phyloP scores from a whole-genome alignment of 192 early-diverging fungal species.

The Polychytrium aggregatum region DNA sequence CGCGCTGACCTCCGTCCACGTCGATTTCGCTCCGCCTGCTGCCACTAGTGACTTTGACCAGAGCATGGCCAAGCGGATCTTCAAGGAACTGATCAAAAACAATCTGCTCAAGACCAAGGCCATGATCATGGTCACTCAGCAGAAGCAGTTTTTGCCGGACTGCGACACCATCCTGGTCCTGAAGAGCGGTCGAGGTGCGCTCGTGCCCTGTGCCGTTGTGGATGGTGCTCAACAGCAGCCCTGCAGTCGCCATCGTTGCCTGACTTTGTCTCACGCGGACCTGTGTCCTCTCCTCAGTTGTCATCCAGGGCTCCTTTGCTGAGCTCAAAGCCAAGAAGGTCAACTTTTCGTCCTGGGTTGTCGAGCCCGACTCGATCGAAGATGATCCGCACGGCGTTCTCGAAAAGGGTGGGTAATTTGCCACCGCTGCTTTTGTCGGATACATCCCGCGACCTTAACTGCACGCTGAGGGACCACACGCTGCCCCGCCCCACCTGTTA shows the following conservation, averaged over 20 bases:
- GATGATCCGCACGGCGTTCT: constrained; percentile 29
- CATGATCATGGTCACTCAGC: constrained; percentile 60
- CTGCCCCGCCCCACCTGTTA: not conserved
- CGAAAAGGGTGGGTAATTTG: constrained; percentile 12
- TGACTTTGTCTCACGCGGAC: too few relatives aligned
- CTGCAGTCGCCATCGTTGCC: too few relatives aligned
- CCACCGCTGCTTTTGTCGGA: not conserved
- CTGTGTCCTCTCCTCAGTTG: too few relatives aligned
- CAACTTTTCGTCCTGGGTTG: constrained; percentile 52
- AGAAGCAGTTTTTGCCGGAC: constrained; percentile 29
- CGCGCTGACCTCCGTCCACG: too few relatives aligned
- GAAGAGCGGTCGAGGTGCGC: constrained; percentile 53
- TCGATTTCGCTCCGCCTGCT: too few relatives aligned
- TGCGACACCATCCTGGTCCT: constrained; percentile 58
- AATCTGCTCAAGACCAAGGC: constrained; percentile 36
- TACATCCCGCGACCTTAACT: not conserved
- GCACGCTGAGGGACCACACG: not conserved
- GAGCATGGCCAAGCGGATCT: constrained; percentile 23
- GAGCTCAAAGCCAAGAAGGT: constrained; percentile 54
- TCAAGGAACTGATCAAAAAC: constrained; percentile 27
- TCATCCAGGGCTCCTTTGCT: constrained; percentile 45
- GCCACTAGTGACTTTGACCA: constrained; percentile 31
- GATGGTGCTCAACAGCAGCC: too few relatives aligned
- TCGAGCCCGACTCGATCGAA: constrained; percentile 49
- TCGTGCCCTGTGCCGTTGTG: too few relatives aligned